These are phyloP conservation scores for Mrakia frigida DNA, from an alignment of 768 basidiomycete species.

Conservation along the genomic window DNA sequence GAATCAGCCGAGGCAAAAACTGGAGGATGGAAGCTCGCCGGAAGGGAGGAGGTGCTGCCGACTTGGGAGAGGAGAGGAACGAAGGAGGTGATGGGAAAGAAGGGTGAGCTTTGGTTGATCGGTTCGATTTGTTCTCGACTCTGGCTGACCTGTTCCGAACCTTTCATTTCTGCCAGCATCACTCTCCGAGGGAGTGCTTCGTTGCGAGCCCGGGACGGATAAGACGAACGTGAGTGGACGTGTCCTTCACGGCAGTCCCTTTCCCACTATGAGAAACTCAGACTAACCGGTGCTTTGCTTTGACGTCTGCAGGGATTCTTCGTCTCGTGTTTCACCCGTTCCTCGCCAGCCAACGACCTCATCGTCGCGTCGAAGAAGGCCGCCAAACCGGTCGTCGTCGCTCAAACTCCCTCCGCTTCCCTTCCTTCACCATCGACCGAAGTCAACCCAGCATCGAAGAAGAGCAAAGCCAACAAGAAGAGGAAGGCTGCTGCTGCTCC, in stretches of 20 bases:
- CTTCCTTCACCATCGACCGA: neutral
- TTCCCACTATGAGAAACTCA: too few species aligned
- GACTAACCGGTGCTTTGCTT: neutral
- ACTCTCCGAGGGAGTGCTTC: slow-evolving; percentile 50
- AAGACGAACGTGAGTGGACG: slow-evolving; percentile 53
- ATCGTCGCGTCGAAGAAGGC: slow-evolving; percentile 9
- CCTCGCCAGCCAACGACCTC: neutral
- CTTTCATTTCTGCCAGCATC: slow-evolving; percentile 48
- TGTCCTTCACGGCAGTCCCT: too few species aligned
- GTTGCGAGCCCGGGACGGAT: slow-evolving; percentile 56
- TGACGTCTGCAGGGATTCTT: slow-evolving; percentile 66
- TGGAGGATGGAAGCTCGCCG: slow-evolving; percentile 64
- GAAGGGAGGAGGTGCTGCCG: slow-evolving; percentile 63
- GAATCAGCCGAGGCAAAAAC: slow-evolving; percentile 61
- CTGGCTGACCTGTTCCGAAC: slow-evolving; percentile 40
- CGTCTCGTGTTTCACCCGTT: slow-evolving; percentile 78
- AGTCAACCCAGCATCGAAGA: neutral
- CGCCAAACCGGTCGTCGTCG: neutral
- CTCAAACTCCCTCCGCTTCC: neutral
- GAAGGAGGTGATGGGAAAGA: slow-evolving; percentile 56
- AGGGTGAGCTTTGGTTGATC: slow-evolving; percentile 47
- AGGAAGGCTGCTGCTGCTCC: neutral
- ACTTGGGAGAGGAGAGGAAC: slow-evolving; percentile 77
- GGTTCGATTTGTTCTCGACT: neutral
- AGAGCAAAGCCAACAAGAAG: slow-evolving; percentile 11